Conservation (phyloP, 768 basidiomycete species). For the Holtermanniella nyarrowii region DNA sequence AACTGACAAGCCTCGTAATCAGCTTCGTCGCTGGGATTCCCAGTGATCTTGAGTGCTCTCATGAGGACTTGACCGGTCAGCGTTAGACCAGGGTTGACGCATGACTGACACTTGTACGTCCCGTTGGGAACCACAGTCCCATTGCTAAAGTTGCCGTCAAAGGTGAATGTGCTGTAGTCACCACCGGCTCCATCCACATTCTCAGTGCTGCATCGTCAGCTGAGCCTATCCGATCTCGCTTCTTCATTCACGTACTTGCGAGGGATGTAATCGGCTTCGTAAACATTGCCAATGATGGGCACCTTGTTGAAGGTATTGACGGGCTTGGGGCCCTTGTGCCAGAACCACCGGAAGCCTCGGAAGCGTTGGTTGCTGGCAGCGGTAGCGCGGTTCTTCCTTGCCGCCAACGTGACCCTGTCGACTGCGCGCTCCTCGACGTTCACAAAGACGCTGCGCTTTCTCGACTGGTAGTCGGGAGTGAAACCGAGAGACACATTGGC, state of each 20-base stretch:
- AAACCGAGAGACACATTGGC: conserved; percentile 28
- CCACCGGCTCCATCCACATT: conserved; percentile 28
- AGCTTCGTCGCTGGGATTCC: conserved; percentile 41
- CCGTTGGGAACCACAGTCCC: conserved; percentile 46
- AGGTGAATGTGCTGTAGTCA: conserved; percentile 33
- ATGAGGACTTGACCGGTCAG: conserved; percentile 39
- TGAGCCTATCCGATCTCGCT: neutral
- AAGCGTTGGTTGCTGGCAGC: neutral
- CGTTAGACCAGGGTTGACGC: neutral
- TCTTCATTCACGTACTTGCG: conserved; percentile 43
- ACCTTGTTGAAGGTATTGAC: conserved; percentile 30
- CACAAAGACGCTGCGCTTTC: conserved; percentile 1
- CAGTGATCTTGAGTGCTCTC: conserved; percentile 47
- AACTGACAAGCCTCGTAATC: conserved; percentile 46
- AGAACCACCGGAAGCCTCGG: conserved; percentile 1
- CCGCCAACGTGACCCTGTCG: neutral
- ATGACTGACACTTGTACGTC: conserved; percentile 40
- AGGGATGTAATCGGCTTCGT: conserved; percentile 46
- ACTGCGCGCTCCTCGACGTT: neutral
- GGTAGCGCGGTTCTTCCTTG: neutral
- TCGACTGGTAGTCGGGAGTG: conserved; percentile 25
- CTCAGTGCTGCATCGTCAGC: conserved; percentile 2
- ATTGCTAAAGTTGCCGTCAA: conserved; percentile 39
- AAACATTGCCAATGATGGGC: conserved; percentile 49
- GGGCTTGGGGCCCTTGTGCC: neutral